phyloP scores from a whole-genome alignment of 1,284 basidiomycete genomes.

The Puccinia sorghi region DNA sequence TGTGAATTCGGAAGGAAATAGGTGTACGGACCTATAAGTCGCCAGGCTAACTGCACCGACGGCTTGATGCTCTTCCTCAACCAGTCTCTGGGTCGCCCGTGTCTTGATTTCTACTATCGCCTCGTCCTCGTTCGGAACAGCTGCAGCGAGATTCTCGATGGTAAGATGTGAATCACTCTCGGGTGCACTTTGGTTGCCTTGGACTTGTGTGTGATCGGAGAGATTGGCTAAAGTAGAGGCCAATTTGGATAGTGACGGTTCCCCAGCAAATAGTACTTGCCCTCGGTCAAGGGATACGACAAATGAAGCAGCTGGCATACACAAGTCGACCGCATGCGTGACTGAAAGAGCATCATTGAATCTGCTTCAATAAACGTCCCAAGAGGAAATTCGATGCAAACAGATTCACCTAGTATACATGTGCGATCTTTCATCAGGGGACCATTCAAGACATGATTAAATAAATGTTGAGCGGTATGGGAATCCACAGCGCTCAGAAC shows the following conservation, averaged over 20 bases:
- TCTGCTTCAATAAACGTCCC: not conserved
- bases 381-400: not conserved
- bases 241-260: slow-evolving; percentile 51
- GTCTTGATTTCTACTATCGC: slow-evolving; percentile 49
- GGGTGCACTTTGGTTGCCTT: slow-evolving; percentile 47
- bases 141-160: slow-evolving; percentile 56
- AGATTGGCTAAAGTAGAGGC: not conserved
- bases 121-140: slow-evolving; percentile 53
- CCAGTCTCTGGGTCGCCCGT: slow-evolving; percentile 24
- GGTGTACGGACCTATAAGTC: slow-evolving; percentile 23
- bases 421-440: slow-evolving; percentile 69
- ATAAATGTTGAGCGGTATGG: slow-evolving; percentile 58
- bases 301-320: slow-evolving; percentile 60
- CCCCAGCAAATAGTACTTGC: slow-evolving; percentile 56
- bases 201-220: not conserved
- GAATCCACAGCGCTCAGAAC: slow-evolving; percentile 61
- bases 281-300: slow-evolving; percentile 59
- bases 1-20: not conserved
- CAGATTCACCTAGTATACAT: slow-evolving; percentile 64
- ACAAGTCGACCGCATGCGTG: slow-evolving; percentile 75
- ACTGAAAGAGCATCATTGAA: slow-evolving; percentile 59
- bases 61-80: slow-evolving; percentile 41
- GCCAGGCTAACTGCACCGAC: slow-evolving; percentile 35
- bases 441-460: slow-evolving; percentile 17
- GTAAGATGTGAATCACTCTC: slow-evolving; percentile 47